Evolutionary conservation across 805 yeast species (phyloP).

Genomic region (Myxozyma nipponensis): DNA sequence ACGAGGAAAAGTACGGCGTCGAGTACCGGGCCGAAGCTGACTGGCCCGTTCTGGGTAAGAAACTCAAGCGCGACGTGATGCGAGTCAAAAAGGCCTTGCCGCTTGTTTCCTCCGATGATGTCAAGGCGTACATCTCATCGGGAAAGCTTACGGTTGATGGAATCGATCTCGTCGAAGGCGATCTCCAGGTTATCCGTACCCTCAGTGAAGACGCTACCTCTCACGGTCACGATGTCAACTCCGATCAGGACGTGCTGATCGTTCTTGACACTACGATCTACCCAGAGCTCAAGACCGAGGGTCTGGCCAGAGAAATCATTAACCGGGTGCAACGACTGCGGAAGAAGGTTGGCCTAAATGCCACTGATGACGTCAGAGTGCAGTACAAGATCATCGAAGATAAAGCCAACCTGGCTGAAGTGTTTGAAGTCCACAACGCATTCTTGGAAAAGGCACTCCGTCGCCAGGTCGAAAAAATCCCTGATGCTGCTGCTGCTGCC

Average conservation of each 20-base stretch:
- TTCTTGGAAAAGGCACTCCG: conserved; percentile 75
- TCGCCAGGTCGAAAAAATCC: conserved; percentile 51
- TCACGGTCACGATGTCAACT: conserved; percentile 78
- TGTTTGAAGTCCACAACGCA: conserved; percentile 61
- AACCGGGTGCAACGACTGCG: conserved; percentile 97
- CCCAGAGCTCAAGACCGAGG: conserved; percentile 87
- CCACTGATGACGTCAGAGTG: conserved; percentile 91
- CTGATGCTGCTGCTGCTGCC: conserved; percentile 45
- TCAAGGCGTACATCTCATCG: conserved; percentile 63
- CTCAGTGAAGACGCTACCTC: conserved; percentile 54
- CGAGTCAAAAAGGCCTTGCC: conserved; percentile 94
- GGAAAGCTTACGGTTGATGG: conserved; percentile 86
- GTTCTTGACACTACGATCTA: conserved; percentile 84
- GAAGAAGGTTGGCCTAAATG: conserved; percentile 90
- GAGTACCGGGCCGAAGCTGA: conserved; percentile 94
- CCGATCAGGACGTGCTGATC: conserved; percentile 84
- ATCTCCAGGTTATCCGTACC: conserved; percentile 84
- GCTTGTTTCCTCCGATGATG: conserved; percentile 71
- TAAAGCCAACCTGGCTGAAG: conserved; percentile 58
- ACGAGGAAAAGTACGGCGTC: conserved; percentile 88
- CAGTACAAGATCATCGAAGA: conserved; percentile 64
- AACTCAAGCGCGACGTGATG: conserved; percentile 88
- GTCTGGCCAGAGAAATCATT: conserved; percentile 91
- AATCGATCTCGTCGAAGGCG: conserved; percentile 80
- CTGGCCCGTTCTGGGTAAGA: conserved; percentile 98